These are phyloP conservation scores for Hygrophoropsis aurantiaca DNA, from an alignment of 768 basidiomycete species.

Conservation along the genomic window DNA sequence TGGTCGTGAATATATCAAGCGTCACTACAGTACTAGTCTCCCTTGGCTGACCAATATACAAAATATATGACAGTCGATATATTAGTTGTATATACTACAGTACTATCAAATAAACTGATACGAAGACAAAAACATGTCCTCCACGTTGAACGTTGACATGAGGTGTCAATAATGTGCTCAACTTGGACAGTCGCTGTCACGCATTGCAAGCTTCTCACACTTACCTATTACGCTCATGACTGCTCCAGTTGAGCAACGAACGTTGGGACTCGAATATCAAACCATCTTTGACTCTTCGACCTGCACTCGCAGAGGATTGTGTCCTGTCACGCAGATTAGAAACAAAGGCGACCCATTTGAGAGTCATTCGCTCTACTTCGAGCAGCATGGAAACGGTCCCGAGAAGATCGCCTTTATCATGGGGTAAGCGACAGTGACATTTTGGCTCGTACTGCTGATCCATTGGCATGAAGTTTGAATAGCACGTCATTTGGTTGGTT, in stretches of 20 bases:
- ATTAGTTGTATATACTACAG: no score
- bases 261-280: slow-evolving; percentile 18
- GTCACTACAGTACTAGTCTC: no score
- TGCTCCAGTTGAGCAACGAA: slow-evolving; percentile 8
- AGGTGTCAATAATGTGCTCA: no score
- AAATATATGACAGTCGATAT: no score
- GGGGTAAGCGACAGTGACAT: slow-evolving; percentile 43
- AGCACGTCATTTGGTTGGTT: slow-evolving; percentile 63
- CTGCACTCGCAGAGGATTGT: slow-evolving; percentile 70
- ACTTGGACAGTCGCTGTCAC: no score
- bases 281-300: slow-evolving; percentile 62
- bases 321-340: slow-evolving; percentile 60
- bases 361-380: slow-evolving; percentile 77
- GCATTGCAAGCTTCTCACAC: no score
- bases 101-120: no score
- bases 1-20: no score
- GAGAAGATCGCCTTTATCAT: slow-evolving; percentile 75
- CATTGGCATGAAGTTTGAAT: slow-evolving; percentile 49
- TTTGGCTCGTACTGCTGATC: neutral
- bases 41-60: no score
- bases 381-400: slow-evolving; percentile 68
- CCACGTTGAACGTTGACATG: no score
- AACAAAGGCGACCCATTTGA: slow-evolving; percentile 50
- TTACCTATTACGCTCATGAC: neutral
- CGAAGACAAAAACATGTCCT: no score